These are phyloP conservation scores for Alloteropsis semialata DNA, from an alignment of 176 grass and related monocot species.

Conservation along the genomic window DNA sequence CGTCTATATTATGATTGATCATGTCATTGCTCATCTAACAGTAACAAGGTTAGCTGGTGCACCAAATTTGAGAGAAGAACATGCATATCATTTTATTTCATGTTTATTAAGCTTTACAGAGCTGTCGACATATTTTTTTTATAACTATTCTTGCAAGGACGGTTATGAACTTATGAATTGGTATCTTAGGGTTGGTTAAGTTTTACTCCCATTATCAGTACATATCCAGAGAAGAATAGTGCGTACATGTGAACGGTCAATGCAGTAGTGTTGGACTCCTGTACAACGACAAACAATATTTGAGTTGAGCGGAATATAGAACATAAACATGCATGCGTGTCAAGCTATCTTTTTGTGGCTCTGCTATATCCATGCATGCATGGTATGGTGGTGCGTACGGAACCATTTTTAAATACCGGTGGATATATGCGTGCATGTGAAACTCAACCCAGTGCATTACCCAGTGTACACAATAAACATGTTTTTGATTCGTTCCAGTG, in stretches of 20 bases:
- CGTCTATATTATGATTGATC: not conserved
- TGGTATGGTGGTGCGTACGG: not conserved
- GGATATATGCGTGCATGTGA: conserved; percentile 2
- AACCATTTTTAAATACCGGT: not conserved
- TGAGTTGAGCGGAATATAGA: not conserved
- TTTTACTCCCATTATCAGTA: not conserved
- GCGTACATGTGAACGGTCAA: no score
- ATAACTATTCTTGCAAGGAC: not conserved
- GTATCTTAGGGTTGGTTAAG: not conserved
- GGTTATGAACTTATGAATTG: not conserved
- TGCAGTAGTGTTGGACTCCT: not conserved
- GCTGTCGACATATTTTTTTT: not conserved
- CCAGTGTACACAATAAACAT: not conserved
- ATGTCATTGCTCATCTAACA: not conserved
- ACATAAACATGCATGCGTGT: not conserved
- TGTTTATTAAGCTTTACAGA: not conserved
- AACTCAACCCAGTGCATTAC: not conserved
- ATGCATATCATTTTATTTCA: not conserved
- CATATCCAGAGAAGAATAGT: not conserved
- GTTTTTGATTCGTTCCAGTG: not conserved
- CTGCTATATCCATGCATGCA: not conserved
- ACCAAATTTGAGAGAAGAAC: not conserved
- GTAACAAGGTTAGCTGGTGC: not conserved
- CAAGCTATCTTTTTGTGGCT: not conserved
- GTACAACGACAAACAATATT: not conserved